Conservation (phyloP, 257 asterid genomes). For the Asclepias syriaca region DNA sequence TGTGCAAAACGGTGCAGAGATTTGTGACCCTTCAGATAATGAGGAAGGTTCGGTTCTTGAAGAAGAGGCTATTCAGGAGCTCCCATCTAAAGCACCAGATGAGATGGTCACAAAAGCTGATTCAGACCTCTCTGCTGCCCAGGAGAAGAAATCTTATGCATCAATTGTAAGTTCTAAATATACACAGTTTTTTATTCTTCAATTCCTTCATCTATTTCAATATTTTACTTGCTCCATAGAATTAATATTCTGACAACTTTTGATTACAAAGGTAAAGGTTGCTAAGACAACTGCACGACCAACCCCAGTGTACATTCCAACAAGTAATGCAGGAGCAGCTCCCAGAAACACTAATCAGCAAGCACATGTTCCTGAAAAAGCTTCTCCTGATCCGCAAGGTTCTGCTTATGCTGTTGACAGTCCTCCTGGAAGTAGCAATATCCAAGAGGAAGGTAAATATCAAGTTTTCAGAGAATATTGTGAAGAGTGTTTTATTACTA, state of each 20-base stretch:
- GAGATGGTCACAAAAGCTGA: conserved; percentile 30
- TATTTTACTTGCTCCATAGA: not conserved
- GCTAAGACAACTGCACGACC: conserved; percentile 17
- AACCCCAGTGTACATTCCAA: conserved; percentile 17
- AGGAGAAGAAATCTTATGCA: conserved; percentile 84
- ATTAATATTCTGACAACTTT: not conserved
- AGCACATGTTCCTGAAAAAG: conserved; percentile 15
- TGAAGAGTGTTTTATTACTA: not conserved
- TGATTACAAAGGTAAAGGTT: conserved; percentile 21
- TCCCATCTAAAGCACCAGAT: conserved; percentile 40
- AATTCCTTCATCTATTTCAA: not conserved
- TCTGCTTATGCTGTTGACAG: conserved; percentile 14
- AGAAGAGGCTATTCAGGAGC: conserved; percentile 40
- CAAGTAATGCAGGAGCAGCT: conserved; percentile 6
- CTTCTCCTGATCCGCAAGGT: conserved; percentile 15
- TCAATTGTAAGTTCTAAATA: conserved; percentile 48
- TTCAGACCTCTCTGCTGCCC: conserved; percentile 39
- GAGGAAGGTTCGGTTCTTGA: conserved; percentile 39
- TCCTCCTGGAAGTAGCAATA: conserved; percentile 18
- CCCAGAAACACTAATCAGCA: conserved; percentile 13
- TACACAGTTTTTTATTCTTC: not conserved
- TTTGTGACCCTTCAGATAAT: conserved; percentile 34
- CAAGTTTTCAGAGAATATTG: not conserved
- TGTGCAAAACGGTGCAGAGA: conserved; percentile 38
- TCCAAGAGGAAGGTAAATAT: conserved; percentile 23